Conservation (phyloP, 2,329 filamentous ascomycete species). For the Myrmaecium sp. region DNA sequence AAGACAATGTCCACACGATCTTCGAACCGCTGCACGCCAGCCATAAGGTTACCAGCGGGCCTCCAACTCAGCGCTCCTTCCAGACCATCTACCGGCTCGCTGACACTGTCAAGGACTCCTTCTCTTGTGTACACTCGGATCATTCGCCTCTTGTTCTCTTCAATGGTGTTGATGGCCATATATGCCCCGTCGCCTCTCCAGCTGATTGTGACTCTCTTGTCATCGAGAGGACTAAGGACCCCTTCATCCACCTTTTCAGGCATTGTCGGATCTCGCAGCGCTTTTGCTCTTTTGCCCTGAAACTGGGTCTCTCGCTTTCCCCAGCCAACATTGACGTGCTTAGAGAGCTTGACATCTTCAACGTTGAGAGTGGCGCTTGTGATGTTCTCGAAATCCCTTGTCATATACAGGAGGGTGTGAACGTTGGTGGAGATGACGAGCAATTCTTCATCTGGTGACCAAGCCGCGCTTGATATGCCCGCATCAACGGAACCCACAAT, state of each 20-base stretch:
- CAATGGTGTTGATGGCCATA: conserved; percentile 70
- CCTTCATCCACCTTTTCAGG: conserved; percentile 85
- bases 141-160: conserved; percentile 51
- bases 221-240: conserved; percentile 54
- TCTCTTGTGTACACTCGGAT: conserved; percentile 85
- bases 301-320: conserved; percentile 98
- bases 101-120: conserved; percentile 79
- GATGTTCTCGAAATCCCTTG: conserved; percentile 70
- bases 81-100: conserved; percentile 86
- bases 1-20: conserved; percentile 71
- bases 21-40: conserved; percentile 58
- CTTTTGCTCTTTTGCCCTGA: conserved; percentile 74
- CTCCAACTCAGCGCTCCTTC: conserved; percentile 81
- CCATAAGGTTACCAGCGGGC: conserved; percentile 77
- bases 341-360: conserved; percentile 73
- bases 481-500: conserved; percentile 90
- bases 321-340: conserved; percentile 94
- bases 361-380: conserved; percentile 53
- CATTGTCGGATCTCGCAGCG: conserved; percentile 81
- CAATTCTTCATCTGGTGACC: conserved; percentile 92
- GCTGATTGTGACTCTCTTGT: conserved; percentile 55
- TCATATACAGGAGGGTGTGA: conserved; percentile 79
- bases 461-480: conserved; percentile 74
- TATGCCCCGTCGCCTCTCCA: conserved; percentile 93
- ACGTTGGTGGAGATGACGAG: conserved; percentile 67